Evolutionary conservation across 2,329 filamentous ascomycete species (phyloP), one percentile per base, ranked within the genome.

Genomic region (Fusarium sp.): DNA sequence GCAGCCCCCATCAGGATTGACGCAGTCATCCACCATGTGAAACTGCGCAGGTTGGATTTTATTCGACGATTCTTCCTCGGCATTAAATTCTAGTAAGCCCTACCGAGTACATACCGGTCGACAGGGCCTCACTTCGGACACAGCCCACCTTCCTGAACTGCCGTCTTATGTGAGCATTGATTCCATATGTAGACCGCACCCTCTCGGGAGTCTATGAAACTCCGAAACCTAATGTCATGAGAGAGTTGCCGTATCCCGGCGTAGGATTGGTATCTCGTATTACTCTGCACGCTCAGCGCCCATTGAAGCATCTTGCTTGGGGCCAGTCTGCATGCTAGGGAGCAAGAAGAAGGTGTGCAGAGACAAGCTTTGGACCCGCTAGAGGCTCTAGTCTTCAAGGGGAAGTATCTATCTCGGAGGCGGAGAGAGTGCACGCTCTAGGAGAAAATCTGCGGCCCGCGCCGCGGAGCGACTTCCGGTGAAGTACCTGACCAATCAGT

Each of bases 141-240:
- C 30, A 33, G 30, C 30, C 30, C 30, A 15, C 51, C 32, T 55
- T 55, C 24, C 32, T 55, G 51, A 39, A 50, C 26, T 55, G 51
- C 51, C 51, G 51, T 55, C 51, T 55, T 39, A 55, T 32, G 43
- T 55, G 44, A 50, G 24, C 20, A 14, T 35, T 9, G 40, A 53
- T 49, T 54, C 19, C 17, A 37, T 9, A n/a, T n/a, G n/a, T n/a
- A 17, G 7, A 37, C 15, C 4, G 7, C 7, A n/a, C 33, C 8
- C 15, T 37, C 30, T 15, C 30, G 13, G 30, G 14, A 15, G 14
- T 33, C 14, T 7, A 15, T 33, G 30, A 33, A 15, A 33, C 30
- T 10, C 30, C 30, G 30, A 33, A 17, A 37, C 33, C 15, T 37
- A n/a, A 37, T 9, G 15, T 15, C 15, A n/a, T 7, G 17, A 37